Evolutionary conservation across 176 grass and related monocot genomes (phyloP).

Genomic region (Dactylis glomerata): DNA sequence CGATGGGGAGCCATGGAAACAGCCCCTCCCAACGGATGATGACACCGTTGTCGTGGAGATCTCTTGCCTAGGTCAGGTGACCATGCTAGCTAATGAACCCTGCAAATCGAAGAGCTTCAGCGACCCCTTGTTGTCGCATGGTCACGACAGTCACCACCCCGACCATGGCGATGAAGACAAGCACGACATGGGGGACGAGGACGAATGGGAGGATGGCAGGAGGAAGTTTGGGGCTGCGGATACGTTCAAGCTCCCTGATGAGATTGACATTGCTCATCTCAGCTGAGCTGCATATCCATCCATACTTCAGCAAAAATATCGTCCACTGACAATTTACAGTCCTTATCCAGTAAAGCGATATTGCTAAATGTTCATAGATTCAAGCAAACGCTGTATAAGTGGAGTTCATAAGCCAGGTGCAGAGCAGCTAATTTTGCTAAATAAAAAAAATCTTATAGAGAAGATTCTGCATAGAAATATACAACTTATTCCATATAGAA

Average conservation of each 20-base stretch:
- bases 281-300: constrained; percentile 40
- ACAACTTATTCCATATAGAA: background rate
- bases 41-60: constrained; percentile 74
- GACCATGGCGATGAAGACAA: background rate
- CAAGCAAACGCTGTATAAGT: background rate
- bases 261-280: constrained; percentile 63
- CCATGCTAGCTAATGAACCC: constrained; percentile 58
- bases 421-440: background rate
- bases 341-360: background rate
- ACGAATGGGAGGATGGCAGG: constrained; percentile 67
- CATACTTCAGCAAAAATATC: background rate
- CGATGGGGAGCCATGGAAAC: constrained; percentile 93
- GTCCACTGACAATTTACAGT: background rate
- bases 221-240: constrained; percentile 68
- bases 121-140: constrained; percentile 10
- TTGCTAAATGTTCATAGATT: background rate
- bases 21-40: constrained; percentile 67
- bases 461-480: background rate
- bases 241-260: constrained; percentile 70
- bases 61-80: constrained; percentile 69
- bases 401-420: background rate
- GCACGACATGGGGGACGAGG: constrained; percentile 29
- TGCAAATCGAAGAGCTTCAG: constrained; percentile 63
- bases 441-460: background rate
- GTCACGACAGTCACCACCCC: background rate